These are phyloP conservation scores for Austroboletus rostrupii DNA, from an alignment of 1,284 basidiomycete genomes.

Conservation along the genomic window DNA sequence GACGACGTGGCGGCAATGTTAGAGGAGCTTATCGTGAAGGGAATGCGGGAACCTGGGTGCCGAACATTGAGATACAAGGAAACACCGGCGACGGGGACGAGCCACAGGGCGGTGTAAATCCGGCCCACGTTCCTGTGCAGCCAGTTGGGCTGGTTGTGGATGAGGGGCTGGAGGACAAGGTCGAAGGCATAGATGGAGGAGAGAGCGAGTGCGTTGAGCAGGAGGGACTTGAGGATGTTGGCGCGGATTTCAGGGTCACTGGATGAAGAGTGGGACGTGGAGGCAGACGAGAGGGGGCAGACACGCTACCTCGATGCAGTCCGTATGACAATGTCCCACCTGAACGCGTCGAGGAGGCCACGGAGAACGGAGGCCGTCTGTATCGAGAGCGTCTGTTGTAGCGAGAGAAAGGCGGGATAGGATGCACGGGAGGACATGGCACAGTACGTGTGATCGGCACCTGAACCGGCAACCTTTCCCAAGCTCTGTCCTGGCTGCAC, in stretches of 20 bases:
- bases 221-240: conserved; percentile 67
- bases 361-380: conserved; percentile 55
- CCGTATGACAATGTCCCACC: conserved; percentile 62
- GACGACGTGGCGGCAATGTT: conserved; percentile 8
- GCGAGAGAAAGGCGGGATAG: conserved; percentile 67
- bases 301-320: conserved; percentile 43
- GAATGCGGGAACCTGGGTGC: conserved; percentile 26
- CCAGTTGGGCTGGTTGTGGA: conserved; percentile 59
- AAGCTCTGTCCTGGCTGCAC: not conserved
- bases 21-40: conserved; percentile 9
- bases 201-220: conserved; percentile 67
- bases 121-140: conserved; percentile 66
- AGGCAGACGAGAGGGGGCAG: conserved; percentile 3
- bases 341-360: conserved; percentile 67
- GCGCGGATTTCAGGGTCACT: conserved; percentile 72
- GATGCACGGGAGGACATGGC: conserved; percentile 36
- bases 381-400: conserved; percentile 54
- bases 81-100: conserved; percentile 64
- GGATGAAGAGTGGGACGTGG: conserved; percentile 11
- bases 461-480: conserved; percentile 12
- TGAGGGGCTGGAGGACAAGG: conserved; percentile 65
- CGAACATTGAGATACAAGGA: conserved; percentile 74
- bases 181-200: conserved; percentile 71
- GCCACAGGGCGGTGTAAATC: conserved; percentile 73
- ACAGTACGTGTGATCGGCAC: conserved; percentile 9